These are phyloP conservation scores for Salinomyces thailandicus DNA, from an alignment of 2,329 filamentous ascomycete species.

Conservation along the genomic window DNA sequence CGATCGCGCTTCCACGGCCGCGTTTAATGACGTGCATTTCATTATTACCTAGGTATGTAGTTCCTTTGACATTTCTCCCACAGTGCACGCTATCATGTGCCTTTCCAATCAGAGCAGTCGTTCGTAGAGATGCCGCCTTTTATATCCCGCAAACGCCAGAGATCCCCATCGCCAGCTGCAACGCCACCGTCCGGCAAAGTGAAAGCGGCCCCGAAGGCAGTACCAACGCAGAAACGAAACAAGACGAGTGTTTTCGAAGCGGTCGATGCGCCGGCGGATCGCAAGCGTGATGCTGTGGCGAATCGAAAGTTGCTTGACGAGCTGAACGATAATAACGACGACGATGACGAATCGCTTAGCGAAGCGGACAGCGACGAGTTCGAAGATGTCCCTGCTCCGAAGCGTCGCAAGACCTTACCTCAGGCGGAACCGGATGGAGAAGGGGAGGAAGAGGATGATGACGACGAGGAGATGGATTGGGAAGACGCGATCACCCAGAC, in stretches of 20 bases:
- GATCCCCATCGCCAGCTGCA: constrained; percentile 35
- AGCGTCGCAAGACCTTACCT: constrained; percentile 34
- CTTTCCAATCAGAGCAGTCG: neutral
- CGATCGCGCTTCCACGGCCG: neutral
- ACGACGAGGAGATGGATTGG: constrained; percentile 51
- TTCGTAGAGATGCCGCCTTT: constrained; percentile 52
- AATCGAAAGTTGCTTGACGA: constrained; percentile 27
- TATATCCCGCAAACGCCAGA: constrained; percentile 56
- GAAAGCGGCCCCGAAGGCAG: constrained; percentile 9
- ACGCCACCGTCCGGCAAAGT: constrained; percentile 23
- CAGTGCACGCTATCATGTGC: neutral
- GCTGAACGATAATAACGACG: constrained; percentile 28
- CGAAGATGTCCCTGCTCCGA: constrained; percentile 34
- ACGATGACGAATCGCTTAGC: constrained; percentile 31
- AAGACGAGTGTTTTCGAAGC: constrained; percentile 37
- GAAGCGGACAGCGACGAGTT: constrained; percentile 40
- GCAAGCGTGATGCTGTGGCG: constrained; percentile 16
- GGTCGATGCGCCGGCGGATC: constrained; percentile 28
- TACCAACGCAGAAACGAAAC: constrained; percentile 14
- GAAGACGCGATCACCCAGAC: constrained; percentile 41
- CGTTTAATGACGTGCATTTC: neutral
- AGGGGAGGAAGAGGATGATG: constrained; percentile 48
- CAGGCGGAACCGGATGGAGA: constrained; percentile 34
- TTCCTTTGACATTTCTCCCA: neutral
- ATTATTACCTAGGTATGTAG: too few relatives aligned